Percentiles rank a stretch among this genome's conserved stretches.
Conservation (phyloP, 108 stramenopile genomes). For the Ochromonas danica region DNA sequence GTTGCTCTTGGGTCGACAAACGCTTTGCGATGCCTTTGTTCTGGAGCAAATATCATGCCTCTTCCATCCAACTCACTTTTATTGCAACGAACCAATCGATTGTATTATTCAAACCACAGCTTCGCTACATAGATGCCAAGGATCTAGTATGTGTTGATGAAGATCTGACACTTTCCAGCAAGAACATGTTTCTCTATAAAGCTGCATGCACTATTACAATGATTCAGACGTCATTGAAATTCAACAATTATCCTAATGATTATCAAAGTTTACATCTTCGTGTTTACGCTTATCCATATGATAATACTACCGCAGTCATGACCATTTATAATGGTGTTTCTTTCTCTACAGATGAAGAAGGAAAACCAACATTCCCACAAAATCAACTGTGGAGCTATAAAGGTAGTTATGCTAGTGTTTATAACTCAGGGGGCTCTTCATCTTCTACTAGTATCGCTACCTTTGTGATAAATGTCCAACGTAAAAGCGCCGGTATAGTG, state of each 20-base stretch:
- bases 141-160: background rate
- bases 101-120: background rate
- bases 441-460: background rate
- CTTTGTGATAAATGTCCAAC: background rate
- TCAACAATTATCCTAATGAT: background rate
- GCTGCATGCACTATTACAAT: background rate
- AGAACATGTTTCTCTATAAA: background rate
- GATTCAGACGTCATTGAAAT: background rate
- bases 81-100: background rate
- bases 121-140: background rate
- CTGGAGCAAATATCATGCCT: background rate
- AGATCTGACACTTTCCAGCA: background rate
- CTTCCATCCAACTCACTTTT: background rate
- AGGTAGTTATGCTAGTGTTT: background rate
- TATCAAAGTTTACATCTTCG: background rate
- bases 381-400: background rate
- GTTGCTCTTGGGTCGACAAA: background rate
- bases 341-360: background rate
- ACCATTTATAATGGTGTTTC: background rate
- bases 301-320: background rate
- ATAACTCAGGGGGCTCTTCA: background rate
- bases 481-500: background rate
- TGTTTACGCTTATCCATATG: background rate
- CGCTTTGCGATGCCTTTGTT: background rate
- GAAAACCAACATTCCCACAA: background rate